These are phyloP conservation scores for Fusarium dimerum DNA, from an alignment of 2,329 filamentous ascomycete species.

Conservation along the genomic window DNA sequence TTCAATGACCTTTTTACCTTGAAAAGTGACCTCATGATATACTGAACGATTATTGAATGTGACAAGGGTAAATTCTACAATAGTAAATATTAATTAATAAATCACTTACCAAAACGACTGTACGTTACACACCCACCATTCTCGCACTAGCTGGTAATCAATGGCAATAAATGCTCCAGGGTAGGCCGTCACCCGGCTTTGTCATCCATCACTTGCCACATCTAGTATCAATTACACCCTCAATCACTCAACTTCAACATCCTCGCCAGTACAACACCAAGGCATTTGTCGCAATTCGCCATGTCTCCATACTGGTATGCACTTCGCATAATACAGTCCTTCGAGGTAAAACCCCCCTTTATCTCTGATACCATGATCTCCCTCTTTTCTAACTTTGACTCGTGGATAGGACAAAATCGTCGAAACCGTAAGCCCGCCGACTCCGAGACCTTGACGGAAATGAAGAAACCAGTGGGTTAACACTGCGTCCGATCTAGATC, in stretches of 20 bases:
- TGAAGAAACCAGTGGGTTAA: background rate
- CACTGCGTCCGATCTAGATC: constrained; percentile 39
- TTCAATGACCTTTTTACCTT: too few species aligned
- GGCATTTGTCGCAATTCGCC: constrained; percentile 3
- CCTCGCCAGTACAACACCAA: constrained; percentile 1
- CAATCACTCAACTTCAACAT: constrained; percentile 1
- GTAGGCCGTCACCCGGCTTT: constrained; percentile 7
- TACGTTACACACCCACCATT: too few species aligned
- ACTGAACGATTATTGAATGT: background rate
- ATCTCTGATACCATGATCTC: background rate
- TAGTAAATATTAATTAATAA: too few species aligned
- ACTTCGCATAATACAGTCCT: constrained; percentile 36
- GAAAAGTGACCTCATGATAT: background rate
- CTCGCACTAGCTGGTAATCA: too few species aligned
- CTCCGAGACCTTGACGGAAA: background rate
- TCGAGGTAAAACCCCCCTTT: constrained; percentile 30
- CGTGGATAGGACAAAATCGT: constrained; percentile 35
- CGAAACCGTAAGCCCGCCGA: constrained; percentile 28
- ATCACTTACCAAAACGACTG: too few species aligned
- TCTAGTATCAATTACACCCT: constrained; percentile 14
- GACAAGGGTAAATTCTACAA: background rate
- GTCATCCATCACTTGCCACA: constrained; percentile 14
- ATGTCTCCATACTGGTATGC: constrained; percentile 38
- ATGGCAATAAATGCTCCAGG: constrained; percentile 2
- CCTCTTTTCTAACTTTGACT: constrained; percentile 11